A percentile compares a stretch with the other conserved stretches of the same genome.
Evolutionary conservation across 805 yeast species (phyloP).

Genomic region (Ogataea pignaliae): DNA sequence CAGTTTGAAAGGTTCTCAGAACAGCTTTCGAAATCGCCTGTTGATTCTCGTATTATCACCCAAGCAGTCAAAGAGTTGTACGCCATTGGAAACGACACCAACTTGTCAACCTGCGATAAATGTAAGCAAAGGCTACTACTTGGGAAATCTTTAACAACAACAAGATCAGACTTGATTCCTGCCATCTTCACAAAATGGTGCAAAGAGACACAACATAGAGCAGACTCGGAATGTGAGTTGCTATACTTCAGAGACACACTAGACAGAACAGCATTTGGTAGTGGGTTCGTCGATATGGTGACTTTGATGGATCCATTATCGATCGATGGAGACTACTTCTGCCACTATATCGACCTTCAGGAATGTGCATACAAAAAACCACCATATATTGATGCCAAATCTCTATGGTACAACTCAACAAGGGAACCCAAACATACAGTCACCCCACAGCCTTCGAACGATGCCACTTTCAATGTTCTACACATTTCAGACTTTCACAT

Average conservation of each 20-base stretch:
- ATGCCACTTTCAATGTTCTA: constrained; percentile 51
- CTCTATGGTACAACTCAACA: constrained; percentile 36
- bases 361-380: constrained; percentile 25
- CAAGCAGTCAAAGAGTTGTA: constrained; percentile 3
- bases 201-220: constrained; percentile 25
- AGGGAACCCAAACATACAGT: constrained; percentile 39
- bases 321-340: constrained; percentile 57
- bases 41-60: constrained; percentile 6
- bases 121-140: constrained; percentile 33
- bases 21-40: not conserved
- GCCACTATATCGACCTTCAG: constrained; percentile 43
- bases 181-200: constrained; percentile 42
- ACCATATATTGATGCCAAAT: constrained; percentile 41
- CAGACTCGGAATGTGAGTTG: constrained; percentile 26
- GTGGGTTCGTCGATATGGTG: constrained; percentile 48
- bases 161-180: constrained; percentile 39
- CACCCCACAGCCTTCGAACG: constrained; percentile 33
- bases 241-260: constrained; percentile 36
- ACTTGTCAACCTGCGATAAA: constrained; percentile 27
- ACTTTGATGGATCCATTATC: constrained; percentile 48
- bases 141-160: constrained; percentile 35
- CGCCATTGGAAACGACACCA: constrained; percentile 10
- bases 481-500: constrained; percentile 67
- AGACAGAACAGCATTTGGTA: constrained; percentile 32
- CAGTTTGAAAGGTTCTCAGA: no score